Percentiles rank a stretch among this genome's conserved stretches.
These are phyloP conservation scores for Arthrocladium fulminans DNA, from an alignment of 2,329 filamentous ascomycete species.

Conservation along the genomic window DNA sequence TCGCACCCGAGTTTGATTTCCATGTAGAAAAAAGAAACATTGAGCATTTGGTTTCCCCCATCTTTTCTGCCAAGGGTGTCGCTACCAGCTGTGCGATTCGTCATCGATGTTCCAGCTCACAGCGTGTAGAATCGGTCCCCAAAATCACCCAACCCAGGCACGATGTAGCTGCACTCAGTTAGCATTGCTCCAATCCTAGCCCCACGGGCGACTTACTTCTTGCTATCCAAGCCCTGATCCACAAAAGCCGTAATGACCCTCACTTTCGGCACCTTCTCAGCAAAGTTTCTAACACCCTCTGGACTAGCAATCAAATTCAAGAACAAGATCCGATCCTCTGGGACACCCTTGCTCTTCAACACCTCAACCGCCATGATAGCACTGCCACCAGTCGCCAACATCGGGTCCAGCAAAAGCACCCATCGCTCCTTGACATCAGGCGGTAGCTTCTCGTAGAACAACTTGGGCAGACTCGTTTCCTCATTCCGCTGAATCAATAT, in stretches of 20 bases:
- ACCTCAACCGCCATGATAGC: conserved; percentile 96
- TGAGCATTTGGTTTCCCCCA: neutral
- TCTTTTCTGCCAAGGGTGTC: neutral
- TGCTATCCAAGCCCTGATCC: conserved; percentile 91
- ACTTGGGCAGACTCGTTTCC: conserved; percentile 80
- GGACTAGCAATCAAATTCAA: conserved; percentile 97
- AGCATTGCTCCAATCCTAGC: too few relatives aligned
- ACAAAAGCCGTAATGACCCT: conserved; percentile 93
- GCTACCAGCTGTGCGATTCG: neutral
- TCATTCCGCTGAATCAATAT: conserved; percentile 97
- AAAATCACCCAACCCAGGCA: conserved; percentile 31
- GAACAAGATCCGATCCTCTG: conserved; percentile 91
- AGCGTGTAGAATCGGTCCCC: conserved; percentile 29
- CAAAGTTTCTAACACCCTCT: conserved; percentile 81
- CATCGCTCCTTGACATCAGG: conserved; percentile 87
- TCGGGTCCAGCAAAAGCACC: conserved; percentile 92
- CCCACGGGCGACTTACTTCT: too few relatives aligned
- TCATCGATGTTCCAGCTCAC: neutral
- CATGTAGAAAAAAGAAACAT: too few relatives aligned
- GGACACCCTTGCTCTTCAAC: conserved; percentile 78
- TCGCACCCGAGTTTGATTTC: too few relatives aligned
- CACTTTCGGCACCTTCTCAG: conserved; percentile 76
- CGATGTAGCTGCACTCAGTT: too few relatives aligned
- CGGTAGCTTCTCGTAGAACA: conserved; percentile 97
- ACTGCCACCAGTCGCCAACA: conserved; percentile 96